Evolutionary conservation across 768 basidiomycete genomes (phyloP), one percentile per base, ranked within the genome.

Genomic region (Amanita jacksonii): DNA sequence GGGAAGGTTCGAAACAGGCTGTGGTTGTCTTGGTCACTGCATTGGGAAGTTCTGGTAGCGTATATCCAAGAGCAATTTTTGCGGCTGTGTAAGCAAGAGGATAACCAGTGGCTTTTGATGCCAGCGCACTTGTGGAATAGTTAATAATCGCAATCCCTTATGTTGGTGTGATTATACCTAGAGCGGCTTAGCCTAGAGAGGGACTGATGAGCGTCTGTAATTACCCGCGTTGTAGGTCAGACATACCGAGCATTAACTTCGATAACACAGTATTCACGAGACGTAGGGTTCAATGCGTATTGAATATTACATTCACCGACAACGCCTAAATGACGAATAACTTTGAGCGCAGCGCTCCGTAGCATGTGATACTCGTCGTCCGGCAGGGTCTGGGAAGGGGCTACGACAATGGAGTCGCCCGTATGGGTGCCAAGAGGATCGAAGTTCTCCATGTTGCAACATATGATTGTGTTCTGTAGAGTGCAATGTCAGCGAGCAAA

Each of bases 361-460:
- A 98, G 72, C 96, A 98, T 98, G 67, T 99, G 94, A 65, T 98
- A 99, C 58, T 97, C 92, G 59, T 92, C 88, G 54, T 98, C 96
- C 23, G 94, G 89, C 15, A 99, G 68, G 0, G 96, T 98, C 64
- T 99, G 96, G 3, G 93, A 97, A 1, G 96, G 96, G 3, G 96
- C 96, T 33, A 98, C 92, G 56, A 99, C 96, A 59, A 99, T 99
- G 9, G 96, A 98, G 62, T 98, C 96, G 53, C 96, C 96, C 15
- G 96, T 99, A 62, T 99, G 96, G 18, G 90, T 98, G 51, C 96
- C 96, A 48, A 98, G 84, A 28, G 96, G 96, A 58, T 99, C 96
- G 52, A 99, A 99, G 67, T 99, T 98, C 67, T 97, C 90, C 90
- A 94, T 94, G 64, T 93, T 93, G 67, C 94, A 98, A 68, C 93